A percentile compares a stretch with the other conserved stretches of the same genome.
phyloP scores from a whole-genome alignment of 164 flowering plant species.

The Dillenia suffruticosa region DNA sequence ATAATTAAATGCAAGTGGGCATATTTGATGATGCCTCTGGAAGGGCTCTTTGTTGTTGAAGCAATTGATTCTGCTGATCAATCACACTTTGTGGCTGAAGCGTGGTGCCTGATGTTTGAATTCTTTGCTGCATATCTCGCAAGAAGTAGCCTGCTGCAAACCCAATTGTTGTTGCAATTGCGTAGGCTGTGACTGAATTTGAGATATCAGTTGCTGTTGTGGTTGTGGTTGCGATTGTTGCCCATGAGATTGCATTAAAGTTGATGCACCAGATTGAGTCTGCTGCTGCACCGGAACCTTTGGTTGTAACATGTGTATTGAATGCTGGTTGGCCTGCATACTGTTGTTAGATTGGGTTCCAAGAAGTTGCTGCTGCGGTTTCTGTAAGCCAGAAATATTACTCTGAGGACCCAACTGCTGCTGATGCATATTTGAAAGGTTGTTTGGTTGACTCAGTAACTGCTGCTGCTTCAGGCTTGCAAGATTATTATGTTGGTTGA shows the following conservation, averaged over 20 bases:
- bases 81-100: slow-evolving; percentile 16
- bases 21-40: slow-evolving; percentile 18
- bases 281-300: slow-evolving; percentile 62
- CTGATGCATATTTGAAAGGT: slow-evolving; percentile 50
- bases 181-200: slow-evolving; percentile 8
- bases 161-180: slow-evolving; percentile 14
- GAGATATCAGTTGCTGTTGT: slow-evolving; percentile 8
- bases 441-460: slow-evolving; percentile 45
- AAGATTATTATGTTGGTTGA: slow-evolving; percentile 44
- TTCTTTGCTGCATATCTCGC: slow-evolving; percentile 13
- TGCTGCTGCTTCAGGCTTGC: slow-evolving; percentile 40
- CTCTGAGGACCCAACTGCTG: slow-evolving; percentile 60
- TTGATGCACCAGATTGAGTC: slow-evolving; percentile 18
- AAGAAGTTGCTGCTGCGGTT: slow-evolving; percentile 21
- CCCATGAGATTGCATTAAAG: slow-evolving; percentile 46
- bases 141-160: background rate
- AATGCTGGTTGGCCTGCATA: slow-evolving; percentile 8
- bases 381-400: slow-evolving; percentile 53
- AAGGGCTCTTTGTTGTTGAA: slow-evolving; percentile 10
- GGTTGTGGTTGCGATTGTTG: slow-evolving; percentile 58
- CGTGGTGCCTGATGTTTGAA: slow-evolving; percentile 8
- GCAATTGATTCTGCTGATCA: slow-evolving; percentile 12
- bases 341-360: slow-evolving; percentile 18
- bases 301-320: slow-evolving; percentile 17
- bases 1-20: background rate